phyloP scores from a whole-genome alignment of 1,284 basidiomycete genomes.

The Leccinum subrobustum region DNA sequence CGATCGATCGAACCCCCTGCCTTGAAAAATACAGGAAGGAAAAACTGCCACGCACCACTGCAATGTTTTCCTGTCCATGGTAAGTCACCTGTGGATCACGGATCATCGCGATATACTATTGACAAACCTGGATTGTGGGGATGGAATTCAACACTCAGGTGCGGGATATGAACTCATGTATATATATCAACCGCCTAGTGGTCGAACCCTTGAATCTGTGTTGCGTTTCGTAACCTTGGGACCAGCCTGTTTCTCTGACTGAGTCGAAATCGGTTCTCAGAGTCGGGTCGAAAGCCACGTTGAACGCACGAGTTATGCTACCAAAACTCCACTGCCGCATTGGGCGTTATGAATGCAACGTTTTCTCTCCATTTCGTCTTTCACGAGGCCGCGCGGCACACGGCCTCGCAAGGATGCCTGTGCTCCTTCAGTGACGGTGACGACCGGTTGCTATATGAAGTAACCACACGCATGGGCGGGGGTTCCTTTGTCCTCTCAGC shows the following conservation, averaged over 20 bases:
- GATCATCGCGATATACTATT: not conserved
- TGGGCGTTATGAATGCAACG: constrained; percentile 21
- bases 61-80: too few relatives aligned
- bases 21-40: too few relatives aligned
- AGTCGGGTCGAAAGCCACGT: not conserved
- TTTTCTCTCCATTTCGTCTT: not conserved
- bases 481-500: not conserved
- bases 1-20: too few relatives aligned
- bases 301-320: not conserved
- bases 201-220: not conserved
- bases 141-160: not conserved
- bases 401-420: not conserved
- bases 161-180: not conserved
- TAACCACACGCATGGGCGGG: constrained; percentile 2
- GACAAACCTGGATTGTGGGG: not conserved
- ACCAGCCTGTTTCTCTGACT: not conserved
- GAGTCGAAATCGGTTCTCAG: not conserved
- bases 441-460: constrained; percentile 18
- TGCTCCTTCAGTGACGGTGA: constrained; percentile 1
- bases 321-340: not conserved
- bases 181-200: not conserved
- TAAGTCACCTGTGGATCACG: too few relatives aligned
- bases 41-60: too few relatives aligned
- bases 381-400: constrained; percentile 11
- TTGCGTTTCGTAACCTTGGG: not conserved